Evolutionary conservation across 139 green algal genomes (phyloP), one percentile per base, ranked within the genome.

Genomic region (Micromonas commoda): DNA sequence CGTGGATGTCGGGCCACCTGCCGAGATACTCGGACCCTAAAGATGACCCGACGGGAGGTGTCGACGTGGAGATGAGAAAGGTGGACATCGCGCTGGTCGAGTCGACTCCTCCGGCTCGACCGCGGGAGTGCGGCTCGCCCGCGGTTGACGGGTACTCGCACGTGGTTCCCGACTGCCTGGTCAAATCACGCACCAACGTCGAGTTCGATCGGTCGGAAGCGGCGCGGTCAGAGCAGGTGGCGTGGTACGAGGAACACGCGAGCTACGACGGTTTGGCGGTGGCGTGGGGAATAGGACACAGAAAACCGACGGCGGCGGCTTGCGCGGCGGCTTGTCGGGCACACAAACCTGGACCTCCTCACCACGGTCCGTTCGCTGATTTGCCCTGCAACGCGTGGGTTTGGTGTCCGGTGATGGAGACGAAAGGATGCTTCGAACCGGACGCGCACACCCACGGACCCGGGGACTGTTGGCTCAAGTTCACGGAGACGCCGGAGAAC

Each of bases 391-490:
- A 96, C 73, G 90, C 89, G 0, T 97, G 94, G 78, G 82, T 82
- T 0, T 97, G 67, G 39, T 97, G 92, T 73, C 61, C 84, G n/a
- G n/a, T n/a, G 1, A 77, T 85, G 23, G 28, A 29, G 35, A 64
- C 26, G 19, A 33, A 52, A 13, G 23, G 31, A 16, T 97, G 92
- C 82, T 97, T 93, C 79, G 92, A 97, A 82, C 86, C 92, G 0
- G 92, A 96, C 73, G 87, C 85, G 0, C 92, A 96, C 83, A 53
- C 86, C 3, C 92, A 96, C 86, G 85, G 77, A 2, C 84, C 86
- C 39, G 89, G 89, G 0, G 88, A 96, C 84, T 96, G 91, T 81
- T 96, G 92, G 92, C 85, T 97, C n/a, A 96, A 97, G 74, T 93
- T 92, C 71, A 90, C 86, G 2, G 89, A 93, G 72, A 77, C 83